Evolutionary conservation across 768 basidiomycete genomes (phyloP).

Genomic region (Lactarius indigo): DNA sequence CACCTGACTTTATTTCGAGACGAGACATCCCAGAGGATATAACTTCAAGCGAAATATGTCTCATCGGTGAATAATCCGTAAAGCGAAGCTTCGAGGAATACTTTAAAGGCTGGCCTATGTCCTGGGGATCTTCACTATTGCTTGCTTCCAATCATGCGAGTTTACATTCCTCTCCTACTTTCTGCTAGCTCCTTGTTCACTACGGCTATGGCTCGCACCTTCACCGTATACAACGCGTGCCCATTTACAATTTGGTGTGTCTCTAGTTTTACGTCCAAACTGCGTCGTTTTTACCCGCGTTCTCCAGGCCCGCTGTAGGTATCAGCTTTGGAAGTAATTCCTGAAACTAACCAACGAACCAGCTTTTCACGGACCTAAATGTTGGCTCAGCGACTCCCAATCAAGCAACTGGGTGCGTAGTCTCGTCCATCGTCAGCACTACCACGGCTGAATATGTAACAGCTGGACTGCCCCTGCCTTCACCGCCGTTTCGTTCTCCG

Average conservation of each 20-base stretch:
- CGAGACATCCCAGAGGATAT: neutral
- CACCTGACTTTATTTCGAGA: too few species aligned
- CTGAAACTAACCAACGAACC: neutral
- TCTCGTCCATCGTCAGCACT: neutral
- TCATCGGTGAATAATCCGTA: neutral
- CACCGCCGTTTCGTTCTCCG: slow-evolving; percentile 32
- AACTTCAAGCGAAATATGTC: neutral
- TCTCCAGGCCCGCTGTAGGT: slow-evolving; percentile 33
- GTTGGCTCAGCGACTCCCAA: slow-evolving; percentile 32
- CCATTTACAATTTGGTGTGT: slow-evolving; percentile 42
- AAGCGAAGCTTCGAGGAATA: neutral
- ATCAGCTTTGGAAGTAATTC: neutral
- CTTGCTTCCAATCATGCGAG: neutral
- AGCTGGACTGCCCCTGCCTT: slow-evolving; percentile 34
- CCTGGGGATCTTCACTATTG: neutral
- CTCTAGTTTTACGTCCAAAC: neutral
- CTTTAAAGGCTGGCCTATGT: neutral
- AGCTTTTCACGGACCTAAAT: slow-evolving; percentile 36
- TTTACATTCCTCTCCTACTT: neutral
- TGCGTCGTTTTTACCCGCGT: neutral
- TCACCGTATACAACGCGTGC: slow-evolving; percentile 42
- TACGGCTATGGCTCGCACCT: slow-evolving; percentile 29
- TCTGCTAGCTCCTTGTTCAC: neutral
- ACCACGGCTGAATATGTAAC: neutral
- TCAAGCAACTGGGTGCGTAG: slow-evolving; percentile 31